Percentiles rank a stretch among this genome's conserved stretches.
Evolutionary conservation across 2,329 filamentous ascomycete genomes (phyloP).

Genomic region (Conoideocrella luteorostrata): DNA sequence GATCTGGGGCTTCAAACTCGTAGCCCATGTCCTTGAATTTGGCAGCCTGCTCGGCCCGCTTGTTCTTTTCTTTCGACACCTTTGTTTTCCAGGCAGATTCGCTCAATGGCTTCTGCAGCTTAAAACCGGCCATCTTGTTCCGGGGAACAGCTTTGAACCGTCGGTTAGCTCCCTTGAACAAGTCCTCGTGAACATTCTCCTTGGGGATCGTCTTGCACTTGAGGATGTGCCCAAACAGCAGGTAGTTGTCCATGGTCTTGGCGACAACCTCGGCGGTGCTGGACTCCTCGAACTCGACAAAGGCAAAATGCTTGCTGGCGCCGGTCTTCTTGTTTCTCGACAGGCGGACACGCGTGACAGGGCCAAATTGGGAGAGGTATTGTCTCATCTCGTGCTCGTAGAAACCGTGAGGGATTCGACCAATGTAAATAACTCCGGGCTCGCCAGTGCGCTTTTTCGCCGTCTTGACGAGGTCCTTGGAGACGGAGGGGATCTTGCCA

Average conservation of each 20-base stretch:
- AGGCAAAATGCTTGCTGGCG: slow-evolving; percentile 87
- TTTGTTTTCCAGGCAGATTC: slow-evolving; percentile 74
- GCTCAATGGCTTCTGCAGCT: slow-evolving; percentile 65
- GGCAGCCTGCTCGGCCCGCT: slow-evolving; percentile 60
- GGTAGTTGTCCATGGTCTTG: slow-evolving; percentile 96
- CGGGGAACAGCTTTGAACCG: slow-evolving; percentile 85
- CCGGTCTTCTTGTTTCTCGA: slow-evolving; percentile 91
- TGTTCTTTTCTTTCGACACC: slow-evolving; percentile 65
- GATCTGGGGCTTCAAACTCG: slow-evolving; percentile 65
- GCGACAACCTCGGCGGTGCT: slow-evolving; percentile 78
- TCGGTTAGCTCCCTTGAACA: slow-evolving; percentile 87
- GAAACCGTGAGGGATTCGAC: slow-evolving; percentile 87
- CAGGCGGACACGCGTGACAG: slow-evolving; percentile 69
- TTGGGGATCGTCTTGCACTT: slow-evolving; percentile 75
- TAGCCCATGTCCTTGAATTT: slow-evolving; percentile 79
- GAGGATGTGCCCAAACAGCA: slow-evolving; percentile 89
- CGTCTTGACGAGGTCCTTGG: slow-evolving; percentile 38
- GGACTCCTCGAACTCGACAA: slow-evolving; percentile 82
- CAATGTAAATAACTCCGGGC: slow-evolving; percentile 81
- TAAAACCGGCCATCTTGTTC: slow-evolving; percentile 76
- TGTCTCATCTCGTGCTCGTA: slow-evolving; percentile 92
- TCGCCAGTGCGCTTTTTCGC: slow-evolving; percentile 39
- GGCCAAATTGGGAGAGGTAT: slow-evolving; percentile 91
- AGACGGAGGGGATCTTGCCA: slow-evolving; percentile 43
- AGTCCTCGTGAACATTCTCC: slow-evolving; percentile 69